Evolutionary conservation across 164 flowering plant genomes (phyloP).

Genomic region (Vitis cinerea): DNA sequence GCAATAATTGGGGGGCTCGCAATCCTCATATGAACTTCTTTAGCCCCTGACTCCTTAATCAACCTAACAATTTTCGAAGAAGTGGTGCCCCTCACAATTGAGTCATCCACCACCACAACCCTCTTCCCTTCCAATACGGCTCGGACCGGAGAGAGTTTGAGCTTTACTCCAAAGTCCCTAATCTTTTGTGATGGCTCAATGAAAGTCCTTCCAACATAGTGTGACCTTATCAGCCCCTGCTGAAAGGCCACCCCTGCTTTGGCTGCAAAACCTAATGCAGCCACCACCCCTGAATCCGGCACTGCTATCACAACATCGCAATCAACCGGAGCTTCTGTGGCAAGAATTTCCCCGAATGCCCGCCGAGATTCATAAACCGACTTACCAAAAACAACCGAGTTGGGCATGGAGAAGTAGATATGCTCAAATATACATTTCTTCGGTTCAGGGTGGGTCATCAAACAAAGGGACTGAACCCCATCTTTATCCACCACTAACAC

Average conservation of each 20-base stretch:
- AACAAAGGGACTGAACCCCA: conserved; percentile 57
- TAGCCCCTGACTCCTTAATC: conserved; percentile 85
- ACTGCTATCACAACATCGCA: conserved; percentile 95
- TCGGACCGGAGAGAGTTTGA: conserved; percentile 75
- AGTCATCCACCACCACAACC: conserved; percentile 95
- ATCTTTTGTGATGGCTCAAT: conserved; percentile 90
- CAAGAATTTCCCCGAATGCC: conserved; percentile 66
- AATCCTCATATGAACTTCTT: conserved; percentile 95
- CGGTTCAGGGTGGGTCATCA: conserved; percentile 56
- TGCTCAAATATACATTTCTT: conserved; percentile 89
- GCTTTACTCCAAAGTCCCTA: conserved; percentile 87
- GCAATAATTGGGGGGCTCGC: conserved; percentile 89
- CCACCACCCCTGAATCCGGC: conserved; percentile 91
- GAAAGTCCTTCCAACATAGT: conserved; percentile 88
- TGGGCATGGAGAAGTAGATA: conserved; percentile 81
- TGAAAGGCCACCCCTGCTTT: conserved; percentile 81
- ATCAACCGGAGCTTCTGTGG: conserved; percentile 82
- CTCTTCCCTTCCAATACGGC: conserved; percentile 83
- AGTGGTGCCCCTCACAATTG: conserved; percentile 90
- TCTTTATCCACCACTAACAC: conserved; percentile 73
- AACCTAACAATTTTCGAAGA: conserved; percentile 86
- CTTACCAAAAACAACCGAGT: conserved; percentile 72
- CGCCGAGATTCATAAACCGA: conserved; percentile 77
- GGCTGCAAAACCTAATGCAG: conserved; percentile 86
- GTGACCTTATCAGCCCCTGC: conserved; percentile 80